A percentile compares a stretch with the other conserved stretches of the same genome.
phyloP scores from a whole-genome alignment of 2,329 filamentous ascomycete genomes.

The Xylariales sp. region DNA sequence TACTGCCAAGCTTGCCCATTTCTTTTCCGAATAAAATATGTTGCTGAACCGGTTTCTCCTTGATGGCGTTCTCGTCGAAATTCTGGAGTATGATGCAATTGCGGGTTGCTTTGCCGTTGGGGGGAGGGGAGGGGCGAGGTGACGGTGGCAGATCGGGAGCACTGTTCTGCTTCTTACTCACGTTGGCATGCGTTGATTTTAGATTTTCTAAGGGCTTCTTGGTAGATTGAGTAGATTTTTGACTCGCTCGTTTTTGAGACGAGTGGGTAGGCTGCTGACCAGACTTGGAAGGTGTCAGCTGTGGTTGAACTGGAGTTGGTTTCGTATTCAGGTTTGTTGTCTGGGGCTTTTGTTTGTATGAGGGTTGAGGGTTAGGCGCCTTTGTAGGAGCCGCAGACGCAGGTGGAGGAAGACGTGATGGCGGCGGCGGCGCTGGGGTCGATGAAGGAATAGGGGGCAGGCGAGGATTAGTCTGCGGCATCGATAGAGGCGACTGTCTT shows the following conservation, averaged over 20 bases:
- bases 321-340: constrained; percentile 5
- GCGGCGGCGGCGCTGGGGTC: constrained; percentile 7
- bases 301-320: constrained; percentile 12
- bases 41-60: constrained; percentile 53
- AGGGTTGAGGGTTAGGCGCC: constrained; percentile 9
- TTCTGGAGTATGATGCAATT: constrained; percentile 57
- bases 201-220: constrained; percentile 11
- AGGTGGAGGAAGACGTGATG: constrained; percentile 8
- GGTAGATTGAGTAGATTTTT: constrained; percentile 8
- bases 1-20: constrained; percentile 54
- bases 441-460: constrained; percentile 13
- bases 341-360: constrained; percentile 12
- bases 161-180: constrained; percentile 18
- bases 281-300: constrained; percentile 7
- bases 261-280: constrained; percentile 6
- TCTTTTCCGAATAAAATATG: constrained; percentile 56
- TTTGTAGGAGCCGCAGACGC: constrained; percentile 1
- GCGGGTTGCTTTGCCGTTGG: constrained; percentile 49
- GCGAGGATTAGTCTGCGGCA: constrained; percentile 22
- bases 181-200: constrained; percentile 17
- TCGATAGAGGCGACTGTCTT: constrained; percentile 29
- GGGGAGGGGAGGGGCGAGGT: constrained; percentile 24
- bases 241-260: too few species aligned
- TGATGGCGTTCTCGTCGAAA: constrained; percentile 52
- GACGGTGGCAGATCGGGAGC: constrained; percentile 17